phyloP scores from a whole-genome alignment of 208 protist species.

The Trypanosoma cruzi region DNA sequence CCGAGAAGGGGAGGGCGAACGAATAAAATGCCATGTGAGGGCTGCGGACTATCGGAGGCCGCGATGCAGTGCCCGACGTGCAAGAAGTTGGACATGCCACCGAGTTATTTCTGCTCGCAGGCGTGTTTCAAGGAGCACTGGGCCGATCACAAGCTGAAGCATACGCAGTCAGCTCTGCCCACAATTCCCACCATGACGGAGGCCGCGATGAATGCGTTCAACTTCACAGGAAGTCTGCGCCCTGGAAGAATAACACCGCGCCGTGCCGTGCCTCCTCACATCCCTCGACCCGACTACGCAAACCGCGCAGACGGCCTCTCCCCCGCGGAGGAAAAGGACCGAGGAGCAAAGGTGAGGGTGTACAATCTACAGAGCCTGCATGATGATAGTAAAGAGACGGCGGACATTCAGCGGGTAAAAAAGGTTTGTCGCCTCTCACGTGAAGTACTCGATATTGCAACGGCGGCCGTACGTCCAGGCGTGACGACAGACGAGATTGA shows the following conservation, averaged over 20 bases:
- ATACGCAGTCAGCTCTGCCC: constrained; percentile 65
- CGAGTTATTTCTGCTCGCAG: constrained; percentile 91
- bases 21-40: constrained; percentile 73
- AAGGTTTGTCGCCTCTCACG: constrained; percentile 85
- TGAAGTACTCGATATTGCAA: constrained; percentile 96
- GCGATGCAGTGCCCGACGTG: constrained; percentile 91
- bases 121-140: constrained; percentile 91
- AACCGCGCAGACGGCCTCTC: constrained; percentile 81
- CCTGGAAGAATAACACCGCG: constrained; percentile 87
- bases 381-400: constrained; percentile 63
- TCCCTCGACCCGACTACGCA: constrained; percentile 86
- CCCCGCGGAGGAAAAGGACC: constrained; percentile 73
- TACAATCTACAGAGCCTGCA: constrained; percentile 81
- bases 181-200: constrained; percentile 91
- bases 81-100: constrained; percentile 89
- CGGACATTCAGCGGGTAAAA: constrained; percentile 90
- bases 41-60: constrained; percentile 71
- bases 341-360: constrained; percentile 65
- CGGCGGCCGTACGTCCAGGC: constrained; percentile 84
- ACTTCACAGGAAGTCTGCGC: constrained; percentile 84
- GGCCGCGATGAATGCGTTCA: constrained; percentile 59
- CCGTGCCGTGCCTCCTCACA: constrained; percentile 70
- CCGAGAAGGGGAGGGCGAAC: background rate
- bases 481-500: constrained; percentile 99
- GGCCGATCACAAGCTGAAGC: constrained; percentile 84